Evolutionary conservation across 495 filamentous ascomycete species (phyloP), one percentile per base, ranked within the genome.

Genomic region (Neurospora discreta): DNA sequence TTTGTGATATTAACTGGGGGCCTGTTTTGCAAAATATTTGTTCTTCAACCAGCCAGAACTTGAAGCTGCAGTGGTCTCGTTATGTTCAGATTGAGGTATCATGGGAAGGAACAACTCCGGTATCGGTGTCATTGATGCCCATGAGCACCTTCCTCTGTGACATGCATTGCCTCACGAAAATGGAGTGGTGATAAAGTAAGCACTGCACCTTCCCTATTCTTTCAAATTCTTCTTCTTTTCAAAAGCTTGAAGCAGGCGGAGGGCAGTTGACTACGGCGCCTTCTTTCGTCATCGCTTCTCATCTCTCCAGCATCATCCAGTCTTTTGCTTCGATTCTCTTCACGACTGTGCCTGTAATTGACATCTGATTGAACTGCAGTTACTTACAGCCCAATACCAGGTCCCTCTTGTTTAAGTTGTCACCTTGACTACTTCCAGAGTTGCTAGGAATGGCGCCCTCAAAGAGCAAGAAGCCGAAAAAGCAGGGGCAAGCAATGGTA

Each of bases 371-470:
- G 11, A 5, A 58, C 46, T 58, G 46, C 23, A 65, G 26, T 33
- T 33, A 58, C 20, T 26, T 26, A 18, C 52, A 30, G 23, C 16
- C 26, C 13, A n/a, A n/a, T 33, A 3, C 30, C 26, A 26, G 18
- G 26, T 36, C 6, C 26, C 52, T 65, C 52, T 26, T 16, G 5
- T 65, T 30, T 13, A 26, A 15, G 52, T 26, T 26, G n/a, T 65
- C 52, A 6, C 52, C 13, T 60, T 23, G 44, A 20, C 52, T 16
- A 15, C 5, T 60, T 18, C 23, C 23, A 60, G 23, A 65, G 15
- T 36, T 65, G 30, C 5, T 65, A 8, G 26, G 13, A 40, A 77
- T 75, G 74, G 23, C 65, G 13, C n/a, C 72, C 13, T 44, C 72
- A 9, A 68, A 75, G 42, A 23, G 26, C 58, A 68, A 70, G 9